Evolutionary conservation across 2,329 filamentous ascomycete species (phyloP).

Genomic region (Myriosclerotinia scirpicola): DNA sequence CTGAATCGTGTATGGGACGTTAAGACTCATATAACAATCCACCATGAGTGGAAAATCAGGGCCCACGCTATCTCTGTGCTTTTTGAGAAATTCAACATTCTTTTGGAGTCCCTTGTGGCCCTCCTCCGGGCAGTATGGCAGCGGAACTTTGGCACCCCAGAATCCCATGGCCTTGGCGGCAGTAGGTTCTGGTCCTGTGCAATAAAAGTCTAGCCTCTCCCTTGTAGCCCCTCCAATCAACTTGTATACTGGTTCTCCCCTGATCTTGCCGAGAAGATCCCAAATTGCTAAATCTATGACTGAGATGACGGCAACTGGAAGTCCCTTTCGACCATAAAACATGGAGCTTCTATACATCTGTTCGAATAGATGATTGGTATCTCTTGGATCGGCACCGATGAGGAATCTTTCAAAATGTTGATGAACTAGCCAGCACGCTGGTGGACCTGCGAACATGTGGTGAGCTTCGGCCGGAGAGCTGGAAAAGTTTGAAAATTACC

Average conservation of each 20-base stretch:
- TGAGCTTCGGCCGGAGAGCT: conserved; percentile 22
- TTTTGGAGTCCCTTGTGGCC: conserved; percentile 78
- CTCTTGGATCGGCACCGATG: conserved; percentile 81
- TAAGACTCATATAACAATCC: conserved; percentile 96
- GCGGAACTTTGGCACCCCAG: conserved; percentile 83
- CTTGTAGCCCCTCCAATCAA: conserved; percentile 89
- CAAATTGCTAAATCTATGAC: conserved; percentile 91
- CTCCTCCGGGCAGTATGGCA: conserved; percentile 88
- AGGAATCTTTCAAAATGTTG: conserved; percentile 94
- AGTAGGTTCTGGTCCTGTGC: conserved; percentile 81
- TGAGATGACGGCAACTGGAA: conserved; percentile 87
- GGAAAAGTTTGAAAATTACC: conserved; percentile 46
- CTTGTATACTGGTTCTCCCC: conserved; percentile 91
- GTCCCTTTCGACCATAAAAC: conserved; percentile 94
- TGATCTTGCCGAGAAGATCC: conserved; percentile 88
- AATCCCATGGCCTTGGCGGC: conserved; percentile 86
- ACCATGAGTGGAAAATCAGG: conserved; percentile 92
- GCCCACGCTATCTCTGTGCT: conserved; percentile 80
- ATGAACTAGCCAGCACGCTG: conserved; percentile 89
- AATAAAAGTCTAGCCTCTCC: conserved; percentile 86
- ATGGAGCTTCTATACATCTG: conserved; percentile 95
- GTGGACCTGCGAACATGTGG: conserved; percentile 57
- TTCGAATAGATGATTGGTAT: conserved; percentile 90
- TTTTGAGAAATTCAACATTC: conserved; percentile 83
- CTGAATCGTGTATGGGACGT: conserved; percentile 89